Base-by-base conservation (phyloP, 495 filamentous ascomycete species). In the Xylaria scruposa region DNA sequence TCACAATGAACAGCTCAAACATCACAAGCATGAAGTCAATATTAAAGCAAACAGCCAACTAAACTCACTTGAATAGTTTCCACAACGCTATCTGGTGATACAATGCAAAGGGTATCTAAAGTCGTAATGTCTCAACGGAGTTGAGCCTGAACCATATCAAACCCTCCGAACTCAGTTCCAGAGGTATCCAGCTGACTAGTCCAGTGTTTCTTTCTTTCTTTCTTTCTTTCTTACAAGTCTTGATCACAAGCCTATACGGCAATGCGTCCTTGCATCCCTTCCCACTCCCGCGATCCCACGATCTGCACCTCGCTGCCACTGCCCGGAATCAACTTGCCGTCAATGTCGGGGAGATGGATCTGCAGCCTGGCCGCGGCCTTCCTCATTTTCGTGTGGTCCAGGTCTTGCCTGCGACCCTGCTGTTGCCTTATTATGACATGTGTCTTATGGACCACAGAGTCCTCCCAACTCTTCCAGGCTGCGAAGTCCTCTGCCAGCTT, bases 341-440 rank as follows among this genome's bases (percentile, higher is more conserved):
- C 79, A 24, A 72, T 72, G 12, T 81, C 83, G 4, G 83, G 85
- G 6, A 87, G 68, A 24, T 79, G 67, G 44, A 89, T 82, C 72
- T 86, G 80, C 59, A 88, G 73, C 70, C 76, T 85, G 6, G 85
- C 87, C 0, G 81, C 87, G 26, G 83, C 77, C 38, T 77, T 76
- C 10, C 77, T 77, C 75, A 79, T 83, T 26, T 76, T 81, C 26
- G 73, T 77, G 49, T 75, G 72, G 1, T 79, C 73, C 12, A 40
- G 40, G 4, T 74, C 75, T 56, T 54, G 68, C 58, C 54, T 67
- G 42, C 64, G 40, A 36, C 29, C 73, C 70, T 53, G 70, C 70
- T 64, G 72, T 78, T 64, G 76, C 60, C 24, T 72, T 70, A 40
- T 79, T 71, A 85, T 72, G 9, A 83, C 72, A 49, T 76, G 72